These are phyloP conservation scores for Colletotrichum sp. DNA, from an alignment of 2,329 filamentous ascomycete genomes.

Conservation along the genomic window DNA sequence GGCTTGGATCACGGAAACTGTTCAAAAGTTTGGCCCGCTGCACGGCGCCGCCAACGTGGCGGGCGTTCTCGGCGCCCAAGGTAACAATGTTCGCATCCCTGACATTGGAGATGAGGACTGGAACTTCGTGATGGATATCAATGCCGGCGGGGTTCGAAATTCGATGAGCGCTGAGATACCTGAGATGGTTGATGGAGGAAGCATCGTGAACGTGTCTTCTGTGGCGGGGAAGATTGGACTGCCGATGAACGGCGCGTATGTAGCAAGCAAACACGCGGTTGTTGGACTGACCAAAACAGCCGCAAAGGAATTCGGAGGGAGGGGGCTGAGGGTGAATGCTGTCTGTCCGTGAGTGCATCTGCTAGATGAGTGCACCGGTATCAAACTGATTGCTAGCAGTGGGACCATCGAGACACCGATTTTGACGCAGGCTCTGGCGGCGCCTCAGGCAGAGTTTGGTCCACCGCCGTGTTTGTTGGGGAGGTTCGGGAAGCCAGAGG, in stretches of 20 bases:
- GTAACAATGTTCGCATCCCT: constrained; percentile 15
- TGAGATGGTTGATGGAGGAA: constrained; percentile 40
- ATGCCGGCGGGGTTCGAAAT: constrained; percentile 52
- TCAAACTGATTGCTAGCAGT: background rate
- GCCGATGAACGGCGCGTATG: constrained; percentile 31
- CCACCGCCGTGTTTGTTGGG: constrained; percentile 2
- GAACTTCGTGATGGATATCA: constrained; percentile 46
- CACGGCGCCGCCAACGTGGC: constrained; percentile 48
- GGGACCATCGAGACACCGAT: background rate
- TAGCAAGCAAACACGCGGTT: constrained; percentile 34
- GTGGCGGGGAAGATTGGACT: constrained; percentile 42
- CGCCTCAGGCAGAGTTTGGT: background rate
- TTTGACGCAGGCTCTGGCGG: background rate
- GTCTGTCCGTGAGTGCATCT: constrained; percentile 28
- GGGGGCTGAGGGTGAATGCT: constrained; percentile 28
- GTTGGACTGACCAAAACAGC: constrained; percentile 32
- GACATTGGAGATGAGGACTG: constrained; percentile 43
- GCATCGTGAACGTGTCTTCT: constrained; percentile 51
- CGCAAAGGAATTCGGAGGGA: constrained; percentile 29
- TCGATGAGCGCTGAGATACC: constrained; percentile 54
- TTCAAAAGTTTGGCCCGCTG: constrained; percentile 37
- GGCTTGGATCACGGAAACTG: constrained; percentile 33
- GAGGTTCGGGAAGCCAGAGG: constrained; percentile 28
- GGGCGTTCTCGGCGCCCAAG: constrained; percentile 21
- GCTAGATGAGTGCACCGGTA: background rate